Evolutionary conservation across 225 moss, liverwort and hornwort species (phyloP), one percentile per base, ranked within the genome.

Genomic region (Straminergon stramineum): DNA sequence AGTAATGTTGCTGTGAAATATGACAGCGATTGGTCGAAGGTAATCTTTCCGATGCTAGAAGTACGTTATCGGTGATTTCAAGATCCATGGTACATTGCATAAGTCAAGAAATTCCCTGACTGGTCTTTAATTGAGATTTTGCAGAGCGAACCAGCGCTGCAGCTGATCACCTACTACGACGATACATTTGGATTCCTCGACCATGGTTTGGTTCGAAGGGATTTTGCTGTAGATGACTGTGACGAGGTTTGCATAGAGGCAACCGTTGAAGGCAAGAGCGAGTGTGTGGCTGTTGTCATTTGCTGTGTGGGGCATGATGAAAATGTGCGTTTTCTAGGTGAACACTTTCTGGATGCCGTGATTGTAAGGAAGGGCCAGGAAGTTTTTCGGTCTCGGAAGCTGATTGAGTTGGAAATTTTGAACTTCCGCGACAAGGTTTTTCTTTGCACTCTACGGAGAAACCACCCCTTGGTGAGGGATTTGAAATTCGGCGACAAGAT

Each of bases 171-270:
- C 23, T 69, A 39, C 39, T 39, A 69, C 4, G 13, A 14, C 13
- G 2, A 69, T 39, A 39, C 2, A 2, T 23, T 69, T 23, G 39
- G 39, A 69, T 69, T 69, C 0, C 4, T 69, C 7, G 7, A 69
- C 7, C 2, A 69, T 69, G 22, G n/a, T n/a, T 69, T 69, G 69
- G 69, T 69, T 22, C 13, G 23, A n/a, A n/a, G 13, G 22, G 2
- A n/a, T 22, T 69, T 1, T n/a, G 0, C 1, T 6, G 65, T 2
- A 22, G n/a, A 6, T 22, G 0, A 34, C 3, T 69, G 22, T 69
- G 1, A 39, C 23, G 7, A 69, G 69, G 23, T 69, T 69, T 69
- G 23, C 39, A 39, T 39, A 23, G 71, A 71, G 41, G 41, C 41
- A 41, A 26, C 15, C 3, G 5, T 71, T 41, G 8, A 15, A 15